Conservation (phyloP, 257 asterid species). For the Nicotiana knightiana region DNA sequence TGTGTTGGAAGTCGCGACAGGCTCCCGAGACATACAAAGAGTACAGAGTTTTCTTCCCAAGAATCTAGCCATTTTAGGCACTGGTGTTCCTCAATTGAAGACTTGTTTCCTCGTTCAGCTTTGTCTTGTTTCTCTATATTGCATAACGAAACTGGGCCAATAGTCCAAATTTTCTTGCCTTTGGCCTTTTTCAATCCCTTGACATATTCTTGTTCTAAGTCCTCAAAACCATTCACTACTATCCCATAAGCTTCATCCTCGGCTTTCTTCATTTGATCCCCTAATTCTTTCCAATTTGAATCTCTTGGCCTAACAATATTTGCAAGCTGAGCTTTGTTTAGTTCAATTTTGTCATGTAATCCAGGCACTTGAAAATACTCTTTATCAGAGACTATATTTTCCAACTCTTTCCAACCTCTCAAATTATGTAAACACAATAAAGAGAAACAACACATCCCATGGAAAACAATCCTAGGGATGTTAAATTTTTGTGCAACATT, state of each 20-base stretch:
- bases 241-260: slow-evolving; percentile 33
- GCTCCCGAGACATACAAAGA: slow-evolving; percentile 51
- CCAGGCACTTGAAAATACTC: slow-evolving; percentile 18
- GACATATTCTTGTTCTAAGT: slow-evolving; percentile 35
- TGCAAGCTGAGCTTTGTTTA: slow-evolving; percentile 21
- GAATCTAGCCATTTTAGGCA: slow-evolving; percentile 44
- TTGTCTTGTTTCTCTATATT: slow-evolving; percentile 27
- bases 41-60: slow-evolving; percentile 19
- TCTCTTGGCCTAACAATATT: slow-evolving; percentile 12
- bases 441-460: slow-evolving; percentile 22
- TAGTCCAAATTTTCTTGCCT: slow-evolving; percentile 27
- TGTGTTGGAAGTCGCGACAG: slow-evolving; percentile 22
- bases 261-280: slow-evolving; percentile 18
- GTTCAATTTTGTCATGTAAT: slow-evolving; percentile 10
- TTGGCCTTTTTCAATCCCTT: slow-evolving; percentile 19
- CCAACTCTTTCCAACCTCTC: neutral
- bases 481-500: slow-evolving; percentile 10
- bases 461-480: slow-evolving; percentile 22
- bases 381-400: neutral
- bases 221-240: slow-evolving; percentile 43
- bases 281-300: neutral
- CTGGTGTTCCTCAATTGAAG: slow-evolving; percentile 16
- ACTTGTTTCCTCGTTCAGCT: slow-evolving; percentile 31
- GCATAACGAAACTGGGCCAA: slow-evolving; percentile 46
- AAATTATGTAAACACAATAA: slow-evolving; percentile 18